phyloP scores from a whole-genome alignment of 1,284 basidiomycete species.

The Trichosporon inkin region DNA sequence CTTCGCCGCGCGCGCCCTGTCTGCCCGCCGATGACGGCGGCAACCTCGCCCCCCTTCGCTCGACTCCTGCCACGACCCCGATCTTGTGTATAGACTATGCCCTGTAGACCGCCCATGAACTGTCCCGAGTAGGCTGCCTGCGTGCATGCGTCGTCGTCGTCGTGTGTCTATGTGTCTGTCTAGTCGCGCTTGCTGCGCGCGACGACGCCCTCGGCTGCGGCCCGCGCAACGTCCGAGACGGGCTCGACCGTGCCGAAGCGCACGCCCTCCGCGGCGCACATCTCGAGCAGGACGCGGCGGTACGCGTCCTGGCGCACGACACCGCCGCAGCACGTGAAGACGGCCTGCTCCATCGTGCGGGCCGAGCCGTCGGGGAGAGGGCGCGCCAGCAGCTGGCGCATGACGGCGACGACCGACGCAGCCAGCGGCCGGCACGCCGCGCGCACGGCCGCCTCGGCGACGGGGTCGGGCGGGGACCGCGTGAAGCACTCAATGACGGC shows the following conservation, averaged over 20 bases:
- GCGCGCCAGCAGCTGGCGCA: constrained; percentile 19
- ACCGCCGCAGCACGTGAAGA: constrained; percentile 32
- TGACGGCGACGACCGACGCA: constrained; percentile 23
- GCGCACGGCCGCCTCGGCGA: constrained; percentile 26
- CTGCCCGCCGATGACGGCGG: constrained; percentile 1
- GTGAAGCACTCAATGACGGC: constrained; percentile 25
- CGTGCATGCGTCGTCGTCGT: neutral
- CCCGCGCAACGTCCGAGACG: constrained; percentile 33
- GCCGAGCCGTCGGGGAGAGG: constrained; percentile 2
- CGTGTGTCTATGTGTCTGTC: neutral
- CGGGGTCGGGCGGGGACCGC: constrained; percentile 23
- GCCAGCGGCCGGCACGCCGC: constrained; percentile 25
- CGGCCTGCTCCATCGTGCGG: constrained; percentile 17
- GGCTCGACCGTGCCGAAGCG: constrained; percentile 25
- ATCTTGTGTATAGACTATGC: neutral
- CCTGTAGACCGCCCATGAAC: neutral
- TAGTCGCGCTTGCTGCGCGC: constrained; percentile 1
- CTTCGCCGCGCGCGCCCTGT: neutral
- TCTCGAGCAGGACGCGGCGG: constrained; percentile 22
- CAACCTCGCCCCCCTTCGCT: neutral
- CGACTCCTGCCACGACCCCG: neutral
- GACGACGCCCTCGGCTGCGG: constrained; percentile 30
- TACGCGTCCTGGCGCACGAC: constrained; percentile 33
- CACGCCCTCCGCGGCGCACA: constrained; percentile 23
- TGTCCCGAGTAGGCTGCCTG: neutral